phyloP scores from a whole-genome alignment of 495 filamentous ascomycete species.

The Melanomma pulvis-pyrius region DNA sequence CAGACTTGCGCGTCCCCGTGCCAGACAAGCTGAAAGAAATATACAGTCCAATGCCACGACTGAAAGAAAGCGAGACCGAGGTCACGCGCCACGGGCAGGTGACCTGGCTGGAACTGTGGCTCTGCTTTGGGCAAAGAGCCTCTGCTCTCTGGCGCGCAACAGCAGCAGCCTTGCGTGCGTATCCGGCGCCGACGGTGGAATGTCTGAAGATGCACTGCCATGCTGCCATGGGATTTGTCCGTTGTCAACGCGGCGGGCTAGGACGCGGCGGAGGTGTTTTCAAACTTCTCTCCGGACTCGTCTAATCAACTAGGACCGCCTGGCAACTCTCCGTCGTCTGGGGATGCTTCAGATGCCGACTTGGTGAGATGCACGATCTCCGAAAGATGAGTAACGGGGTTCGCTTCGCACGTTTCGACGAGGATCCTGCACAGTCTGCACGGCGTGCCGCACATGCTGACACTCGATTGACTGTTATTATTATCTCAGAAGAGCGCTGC shows the following conservation, averaged over 20 bases:
- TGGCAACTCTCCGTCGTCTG: slow-evolving; percentile 4
- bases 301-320: neutral
- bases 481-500: slow-evolving; percentile 21
- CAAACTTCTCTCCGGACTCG: neutral
- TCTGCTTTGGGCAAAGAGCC: neutral
- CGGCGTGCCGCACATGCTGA: neutral
- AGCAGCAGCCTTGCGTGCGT: neutral
- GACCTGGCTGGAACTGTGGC: slow-evolving; percentile 2
- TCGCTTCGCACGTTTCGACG: slow-evolving; percentile 26
- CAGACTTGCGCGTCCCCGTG: neutral
- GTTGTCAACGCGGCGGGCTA: slow-evolving; percentile 1
- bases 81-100: slow-evolving; percentile 27
- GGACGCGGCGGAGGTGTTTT: neutral
- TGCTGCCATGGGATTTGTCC: neutral
- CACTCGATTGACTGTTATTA: slow-evolving; percentile 25
- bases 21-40: slow-evolving; percentile 7
- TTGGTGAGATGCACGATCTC: neutral
- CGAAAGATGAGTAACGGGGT: slow-evolving; percentile 14
- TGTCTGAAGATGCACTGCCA: neutral
- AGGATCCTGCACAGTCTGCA: neutral
- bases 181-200: neutral
- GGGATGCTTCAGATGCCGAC: slow-evolving; percentile 8
- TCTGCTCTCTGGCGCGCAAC: neutral
- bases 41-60: neutral
- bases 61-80: neutral